Evolutionary conservation across 2,329 filamentous ascomycete species (phyloP), one percentile per base, ranked within the genome.

Genomic region (Colletotrichum trifolii): DNA sequence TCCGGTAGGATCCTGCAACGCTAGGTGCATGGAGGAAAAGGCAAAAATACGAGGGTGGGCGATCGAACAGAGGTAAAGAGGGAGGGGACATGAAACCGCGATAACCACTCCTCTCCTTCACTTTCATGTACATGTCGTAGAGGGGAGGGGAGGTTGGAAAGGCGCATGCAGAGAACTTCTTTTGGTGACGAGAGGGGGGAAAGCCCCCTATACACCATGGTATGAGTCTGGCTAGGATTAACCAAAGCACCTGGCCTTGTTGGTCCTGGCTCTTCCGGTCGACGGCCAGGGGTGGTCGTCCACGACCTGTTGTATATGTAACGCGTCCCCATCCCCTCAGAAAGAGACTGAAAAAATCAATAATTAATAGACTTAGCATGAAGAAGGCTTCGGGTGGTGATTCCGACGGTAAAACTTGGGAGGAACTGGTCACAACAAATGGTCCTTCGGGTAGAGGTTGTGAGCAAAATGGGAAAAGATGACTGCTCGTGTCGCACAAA

Each of bases 131-230:
- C 25, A 25, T 25, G 25, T 40, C 10, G 9, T 40, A 10, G 39
- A 13, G 25, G 45, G 35, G 15, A 6, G 17, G 15, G 39, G 35
- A 39, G 45, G 45, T 50, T 55, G 57, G 62, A 55, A 50, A 48
- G 42, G 39, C 46, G 17, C 50, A 61, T 61, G 62, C 62, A 61
- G 39, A 52, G 35, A 40, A 15, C 57, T 57, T 52, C 39, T 64
- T 47, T 55, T 25, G 43, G 61, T 49, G 33, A 54, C 36, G 9
- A 36, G 33, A 25, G 25, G 25, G 25, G 25, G 13, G 45, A 35
- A 45, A 33, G 34, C 42, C 55, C 48, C 34, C 54, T 53, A 25
- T 25, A 25, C 25, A 25, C 25, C 25, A 25, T 25, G 25, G 4
- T 47, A 36, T 50, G 11, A 62, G 50, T 46, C 35, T 11, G 50